Evolutionary conservation across 345 rosid species (phyloP).

Genomic region (Eucalyptus curtisii): DNA sequence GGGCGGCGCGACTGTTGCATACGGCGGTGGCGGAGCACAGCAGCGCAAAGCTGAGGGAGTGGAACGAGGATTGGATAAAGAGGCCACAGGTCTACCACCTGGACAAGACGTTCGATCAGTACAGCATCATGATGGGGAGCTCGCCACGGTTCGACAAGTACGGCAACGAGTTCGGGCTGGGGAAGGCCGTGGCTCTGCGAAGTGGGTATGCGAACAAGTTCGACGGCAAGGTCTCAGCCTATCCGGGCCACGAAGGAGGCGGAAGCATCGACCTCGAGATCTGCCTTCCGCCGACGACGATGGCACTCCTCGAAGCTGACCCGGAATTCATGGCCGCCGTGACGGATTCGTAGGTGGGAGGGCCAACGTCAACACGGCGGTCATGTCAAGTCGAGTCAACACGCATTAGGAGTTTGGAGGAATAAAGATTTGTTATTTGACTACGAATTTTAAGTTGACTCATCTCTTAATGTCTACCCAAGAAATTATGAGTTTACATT

Average conservation of each 20-base stretch:
- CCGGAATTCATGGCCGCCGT: neutral
- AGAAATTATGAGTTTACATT: neutral
- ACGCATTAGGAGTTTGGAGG: neutral
- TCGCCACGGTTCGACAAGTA: constrained; percentile 79
- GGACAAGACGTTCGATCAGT: constrained; percentile 28
- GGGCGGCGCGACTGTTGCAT: constrained; percentile 58
- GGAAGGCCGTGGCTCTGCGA: constrained; percentile 59
- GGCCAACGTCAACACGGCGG: neutral
- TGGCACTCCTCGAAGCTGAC: constrained; percentile 14
- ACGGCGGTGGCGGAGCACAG: constrained; percentile 30
- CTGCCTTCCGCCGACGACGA: constrained; percentile 39
- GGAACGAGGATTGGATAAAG: constrained; percentile 32
- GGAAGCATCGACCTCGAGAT: constrained; percentile 66
- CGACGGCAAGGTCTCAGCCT: constrained; percentile 53
- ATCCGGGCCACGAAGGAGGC: constrained; percentile 63
- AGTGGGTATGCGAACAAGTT: constrained; percentile 71
- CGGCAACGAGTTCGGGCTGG: constrained; percentile 71
- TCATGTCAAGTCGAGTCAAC: neutral
- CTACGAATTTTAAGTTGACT: neutral
- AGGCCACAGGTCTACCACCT: constrained; percentile 31
- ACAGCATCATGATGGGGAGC: constrained; percentile 70
- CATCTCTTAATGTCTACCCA: neutral
- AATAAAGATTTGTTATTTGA: neutral
- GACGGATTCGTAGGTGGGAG: neutral
- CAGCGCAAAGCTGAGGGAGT: constrained; percentile 14